Base-by-base conservation (phyloP, 306 rosid genomes). In the Morella rubra region DNA sequence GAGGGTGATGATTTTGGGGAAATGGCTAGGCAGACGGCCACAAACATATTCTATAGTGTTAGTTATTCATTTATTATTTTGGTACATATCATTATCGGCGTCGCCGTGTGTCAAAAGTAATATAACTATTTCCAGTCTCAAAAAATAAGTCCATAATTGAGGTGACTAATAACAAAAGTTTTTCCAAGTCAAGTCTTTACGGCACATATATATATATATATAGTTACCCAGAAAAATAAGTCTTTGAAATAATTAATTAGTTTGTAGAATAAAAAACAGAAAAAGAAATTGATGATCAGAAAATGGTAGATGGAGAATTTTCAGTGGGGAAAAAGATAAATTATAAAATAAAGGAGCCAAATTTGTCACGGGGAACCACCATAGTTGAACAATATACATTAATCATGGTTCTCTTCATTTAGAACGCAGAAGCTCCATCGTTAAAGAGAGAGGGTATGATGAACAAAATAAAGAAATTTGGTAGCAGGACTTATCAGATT, bases 81-180 rank as follows among this genome's bases (percentile, higher is more conserved):
- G 51, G 32, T 24, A 40, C n/a, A 32, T 32, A 32, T 32, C 67
- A 70, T 75, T 79, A 72, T 83, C 79, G 81, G 79, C 76, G 88
- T 79, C 51, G 77, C 87, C 91, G 91, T 87, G 89, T 77, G 74
- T 55, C 79, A 22, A 19, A 89, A 76, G 91, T 72, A 59, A 76
- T 52, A 62, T 6, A 59, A 68, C 58, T 78, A 76, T 79, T 79
- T 69, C 79, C 3, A 66, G 45, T 44, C 27, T 45, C 49, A 24
- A 7, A 69, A 42, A 74, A 60, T 69, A 20, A 16, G 73, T 55
- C 46, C 24, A 72, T 73, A 77, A 69, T 72, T 50, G 86, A 69
- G 76, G 76, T 74, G 77, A 46, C 61, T 11, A 67, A 78, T 18
- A 47, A 79, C 46, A 79, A 76, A 82, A 77, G 75, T 55, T 78